phyloP scores from a whole-genome alignment of 176 grass and related monocot species.

The Carex parvula region DNA sequence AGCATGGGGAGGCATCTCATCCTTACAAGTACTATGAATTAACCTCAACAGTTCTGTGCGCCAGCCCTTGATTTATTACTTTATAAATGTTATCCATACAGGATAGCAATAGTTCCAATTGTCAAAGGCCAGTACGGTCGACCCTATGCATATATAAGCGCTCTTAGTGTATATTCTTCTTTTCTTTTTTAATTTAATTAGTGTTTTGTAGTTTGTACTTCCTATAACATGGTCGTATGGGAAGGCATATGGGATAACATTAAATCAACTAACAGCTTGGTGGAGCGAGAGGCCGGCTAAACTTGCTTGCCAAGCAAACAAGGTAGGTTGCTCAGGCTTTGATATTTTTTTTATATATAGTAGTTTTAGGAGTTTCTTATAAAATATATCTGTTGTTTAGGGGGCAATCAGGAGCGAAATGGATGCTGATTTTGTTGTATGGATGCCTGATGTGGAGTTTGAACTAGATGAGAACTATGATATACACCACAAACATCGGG shows the following conservation, averaged over 20 bases:
- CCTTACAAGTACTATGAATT: constrained; percentile 62
- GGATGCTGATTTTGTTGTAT: constrained; percentile 87
- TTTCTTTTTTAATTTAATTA: background rate
- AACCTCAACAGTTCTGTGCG: background rate
- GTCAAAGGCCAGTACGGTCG: background rate
- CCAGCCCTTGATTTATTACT: background rate
- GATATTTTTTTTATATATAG: background rate
- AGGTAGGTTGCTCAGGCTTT: constrained; percentile 44
- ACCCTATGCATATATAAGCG: background rate
- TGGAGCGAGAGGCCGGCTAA: constrained; percentile 91
- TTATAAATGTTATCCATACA: background rate
- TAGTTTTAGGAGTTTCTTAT: background rate
- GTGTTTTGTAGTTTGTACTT: constrained; percentile 79
- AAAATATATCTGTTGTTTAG: constrained; percentile 30
- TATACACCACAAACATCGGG: constrained; percentile 78
- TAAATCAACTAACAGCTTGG: constrained; percentile 70
- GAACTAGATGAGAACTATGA: constrained; percentile 61
- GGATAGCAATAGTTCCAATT: background rate
- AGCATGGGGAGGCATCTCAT: constrained; percentile 98
- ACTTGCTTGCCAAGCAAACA: constrained; percentile 73
- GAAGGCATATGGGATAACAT: constrained; percentile 57
- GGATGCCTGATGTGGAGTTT: constrained; percentile 79
- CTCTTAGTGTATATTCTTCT: background rate
- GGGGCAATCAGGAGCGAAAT: constrained; percentile 64
- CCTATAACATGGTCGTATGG: constrained; percentile 87